These are phyloP conservation scores for Cerrena zonata DNA, from an alignment of 1,284 basidiomycete species.

Conservation along the genomic window DNA sequence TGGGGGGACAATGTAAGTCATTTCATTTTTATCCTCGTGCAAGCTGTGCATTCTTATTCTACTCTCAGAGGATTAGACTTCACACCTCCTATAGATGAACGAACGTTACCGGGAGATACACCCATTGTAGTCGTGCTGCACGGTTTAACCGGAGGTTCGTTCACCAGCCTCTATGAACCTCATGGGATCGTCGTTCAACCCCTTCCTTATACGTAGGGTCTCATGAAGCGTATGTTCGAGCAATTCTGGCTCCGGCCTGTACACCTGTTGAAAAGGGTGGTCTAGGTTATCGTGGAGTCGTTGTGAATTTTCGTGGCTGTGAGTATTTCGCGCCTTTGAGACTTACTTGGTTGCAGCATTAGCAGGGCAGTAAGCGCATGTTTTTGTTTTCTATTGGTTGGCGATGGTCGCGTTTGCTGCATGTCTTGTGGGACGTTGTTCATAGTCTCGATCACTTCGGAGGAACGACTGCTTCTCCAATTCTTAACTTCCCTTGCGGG, in stretches of 20 bases:
- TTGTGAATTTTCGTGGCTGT: slow-evolving; percentile 92
- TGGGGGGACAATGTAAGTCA: slow-evolving; percentile 63
- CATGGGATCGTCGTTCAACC: not conserved
- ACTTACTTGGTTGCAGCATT: no score
- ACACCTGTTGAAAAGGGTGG: slow-evolving; percentile 69
- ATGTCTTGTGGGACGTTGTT: no score
- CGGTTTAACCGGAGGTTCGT: slow-evolving; percentile 77
- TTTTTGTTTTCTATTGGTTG: no score
- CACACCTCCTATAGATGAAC: slow-evolving; percentile 50
- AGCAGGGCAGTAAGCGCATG: no score
- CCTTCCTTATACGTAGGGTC: slow-evolving; percentile 61
- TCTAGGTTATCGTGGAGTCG: slow-evolving; percentile 81
- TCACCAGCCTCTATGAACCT: not conserved
- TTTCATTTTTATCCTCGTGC: slow-evolving; percentile 2
- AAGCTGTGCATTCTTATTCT: not conserved
- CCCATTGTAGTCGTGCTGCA: slow-evolving; percentile 84
- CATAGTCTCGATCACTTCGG: no score
- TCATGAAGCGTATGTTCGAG: slow-evolving; percentile 83
- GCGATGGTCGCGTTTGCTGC: no score
- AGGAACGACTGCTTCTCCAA: no score
- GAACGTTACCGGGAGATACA: slow-evolving; percentile 50
- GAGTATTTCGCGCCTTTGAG: no score
- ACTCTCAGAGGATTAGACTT: slow-evolving; percentile 64
- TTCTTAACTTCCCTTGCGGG: no score
- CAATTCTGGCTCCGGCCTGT: slow-evolving; percentile 68